These are phyloP conservation scores for Trametes sanguinea DNA, from an alignment of 768 basidiomycete species.

Conservation along the genomic window DNA sequence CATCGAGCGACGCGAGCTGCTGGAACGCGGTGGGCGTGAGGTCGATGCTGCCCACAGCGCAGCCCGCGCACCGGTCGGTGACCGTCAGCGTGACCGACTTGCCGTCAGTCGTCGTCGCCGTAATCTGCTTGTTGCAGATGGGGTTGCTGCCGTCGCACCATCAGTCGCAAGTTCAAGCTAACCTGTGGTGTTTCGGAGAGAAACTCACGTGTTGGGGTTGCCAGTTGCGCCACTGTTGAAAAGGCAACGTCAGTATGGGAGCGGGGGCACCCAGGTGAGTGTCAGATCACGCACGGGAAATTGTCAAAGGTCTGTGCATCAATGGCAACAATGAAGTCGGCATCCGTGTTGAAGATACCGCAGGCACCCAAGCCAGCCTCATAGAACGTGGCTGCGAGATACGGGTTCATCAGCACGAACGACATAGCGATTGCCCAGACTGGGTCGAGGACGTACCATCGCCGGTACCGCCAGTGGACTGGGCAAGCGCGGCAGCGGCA, in stretches of 20 bases:
- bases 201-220: conserved; percentile 20
- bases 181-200: not conserved
- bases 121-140: conserved; percentile 33
- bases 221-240: conserved; percentile 20
- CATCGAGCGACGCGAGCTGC: conserved; percentile 25
- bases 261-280: not conserved
- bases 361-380: conserved; percentile 44
- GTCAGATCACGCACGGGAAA: conserved; percentile 31
- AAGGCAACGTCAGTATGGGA: not conserved
- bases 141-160: conserved; percentile 31
- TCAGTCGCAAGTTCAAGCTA: too few relatives aligned
- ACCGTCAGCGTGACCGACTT: conserved; percentile 32
- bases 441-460: conserved; percentile 10
- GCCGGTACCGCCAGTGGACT: conserved; percentile 12
- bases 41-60: conserved; percentile 30
- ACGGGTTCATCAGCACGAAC: too few relatives aligned
- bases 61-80: conserved; percentile 36
- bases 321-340: conserved; percentile 40
- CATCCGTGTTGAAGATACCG: conserved; percentile 36
- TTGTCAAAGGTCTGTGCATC: conserved; percentile 36
- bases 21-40: conserved; percentile 34
- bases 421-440: not conserved
- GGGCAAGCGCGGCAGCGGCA: conserved; percentile 8
- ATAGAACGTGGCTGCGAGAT: conserved; percentile 35
- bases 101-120: conserved; percentile 29